These are phyloP conservation scores for Dichotomocladium elegans DNA, from an alignment of 371 early-diverging fungal genomes.

Conservation along the genomic window DNA sequence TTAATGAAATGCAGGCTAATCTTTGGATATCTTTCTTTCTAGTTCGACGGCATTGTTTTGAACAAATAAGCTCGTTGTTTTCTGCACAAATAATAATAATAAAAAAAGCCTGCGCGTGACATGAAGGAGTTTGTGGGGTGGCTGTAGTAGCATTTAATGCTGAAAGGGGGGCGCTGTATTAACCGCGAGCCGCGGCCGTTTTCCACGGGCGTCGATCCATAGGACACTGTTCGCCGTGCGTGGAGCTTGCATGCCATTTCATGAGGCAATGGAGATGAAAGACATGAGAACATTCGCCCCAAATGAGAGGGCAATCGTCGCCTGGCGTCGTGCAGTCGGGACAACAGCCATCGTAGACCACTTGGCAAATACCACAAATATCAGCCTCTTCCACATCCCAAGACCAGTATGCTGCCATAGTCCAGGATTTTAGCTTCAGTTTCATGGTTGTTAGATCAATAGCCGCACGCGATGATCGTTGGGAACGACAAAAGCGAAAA, in stretches of 20 bases:
- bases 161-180: neutral
- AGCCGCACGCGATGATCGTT: too few relatives aligned
- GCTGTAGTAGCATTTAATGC: neutral
- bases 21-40: conserved; percentile 10
- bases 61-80: conserved; percentile 63
- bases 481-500: conserved; percentile 1
- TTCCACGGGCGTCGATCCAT: conserved; percentile 82
- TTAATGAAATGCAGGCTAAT: neutral
- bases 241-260: conserved; percentile 73
- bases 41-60: conserved; percentile 86
- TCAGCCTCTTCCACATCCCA: conserved; percentile 38
- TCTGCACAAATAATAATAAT: neutral
- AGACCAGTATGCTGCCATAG: conserved; percentile 35
- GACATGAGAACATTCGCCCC: conserved; percentile 84
- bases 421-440: conserved; percentile 31
- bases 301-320: conserved; percentile 83
- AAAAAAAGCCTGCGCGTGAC: neutral
- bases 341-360: conserved; percentile 76
- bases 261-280: conserved; percentile 90
- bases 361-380: conserved; percentile 86
- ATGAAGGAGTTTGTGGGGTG: neutral
- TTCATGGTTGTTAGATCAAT: too few relatives aligned
- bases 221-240: conserved; percentile 72
- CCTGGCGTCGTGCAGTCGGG: conserved; percentile 82
- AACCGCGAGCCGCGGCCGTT: conserved; percentile 23